phyloP scores from a whole-genome alignment of 1,139 yeast species.

The Kazachstania sp. region DNA sequence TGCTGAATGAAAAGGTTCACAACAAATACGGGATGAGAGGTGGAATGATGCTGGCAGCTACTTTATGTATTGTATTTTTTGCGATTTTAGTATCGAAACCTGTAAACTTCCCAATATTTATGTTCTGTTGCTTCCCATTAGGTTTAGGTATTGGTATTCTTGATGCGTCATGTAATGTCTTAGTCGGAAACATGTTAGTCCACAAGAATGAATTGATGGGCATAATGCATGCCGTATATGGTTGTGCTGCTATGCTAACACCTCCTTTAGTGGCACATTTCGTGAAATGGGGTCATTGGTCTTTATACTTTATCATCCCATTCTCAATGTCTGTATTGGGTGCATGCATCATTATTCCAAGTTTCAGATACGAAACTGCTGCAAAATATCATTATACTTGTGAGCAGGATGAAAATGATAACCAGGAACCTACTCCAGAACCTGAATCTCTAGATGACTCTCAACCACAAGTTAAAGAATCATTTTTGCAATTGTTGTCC shows the following conservation, averaged over 20 bases:
- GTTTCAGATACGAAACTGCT: slow-evolving; percentile 48
- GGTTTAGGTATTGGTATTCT: slow-evolving; percentile 56
- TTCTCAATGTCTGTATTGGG: slow-evolving; percentile 17
- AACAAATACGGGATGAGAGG: slow-evolving; percentile 23
- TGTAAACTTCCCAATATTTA: slow-evolving; percentile 30
- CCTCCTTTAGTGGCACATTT: slow-evolving; percentile 48
- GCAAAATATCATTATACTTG: slow-evolving; percentile 41
- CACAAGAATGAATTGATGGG: slow-evolving; percentile 56
- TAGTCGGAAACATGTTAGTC: slow-evolving; percentile 48
- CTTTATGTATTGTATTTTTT: slow-evolving; percentile 16
- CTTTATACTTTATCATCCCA: slow-evolving; percentile 26
- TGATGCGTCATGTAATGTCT: slow-evolving; percentile 53
- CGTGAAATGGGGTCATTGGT: slow-evolving; percentile 32
- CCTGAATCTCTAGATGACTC: slow-evolving; percentile 4
- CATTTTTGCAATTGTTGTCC: slow-evolving; percentile 33
- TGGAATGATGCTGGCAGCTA: slow-evolving; percentile 19
- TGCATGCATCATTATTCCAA: slow-evolving; percentile 15
- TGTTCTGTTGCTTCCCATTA: slow-evolving; percentile 33
- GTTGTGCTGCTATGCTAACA: slow-evolving; percentile 58
- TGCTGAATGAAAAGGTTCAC: slow-evolving; percentile 27
- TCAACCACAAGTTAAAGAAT: slow-evolving; percentile 6
- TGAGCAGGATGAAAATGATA: slow-evolving; percentile 21
- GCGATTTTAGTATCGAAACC: slow-evolving; percentile 20
- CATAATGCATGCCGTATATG: slow-evolving; percentile 58
- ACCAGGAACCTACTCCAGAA: slow-evolving; percentile 18